A percentile compares a stretch with the other conserved stretches of the same genome.
phyloP scores from a whole-genome alignment of 169 alveolate species.

The Babesia caballi region DNA sequence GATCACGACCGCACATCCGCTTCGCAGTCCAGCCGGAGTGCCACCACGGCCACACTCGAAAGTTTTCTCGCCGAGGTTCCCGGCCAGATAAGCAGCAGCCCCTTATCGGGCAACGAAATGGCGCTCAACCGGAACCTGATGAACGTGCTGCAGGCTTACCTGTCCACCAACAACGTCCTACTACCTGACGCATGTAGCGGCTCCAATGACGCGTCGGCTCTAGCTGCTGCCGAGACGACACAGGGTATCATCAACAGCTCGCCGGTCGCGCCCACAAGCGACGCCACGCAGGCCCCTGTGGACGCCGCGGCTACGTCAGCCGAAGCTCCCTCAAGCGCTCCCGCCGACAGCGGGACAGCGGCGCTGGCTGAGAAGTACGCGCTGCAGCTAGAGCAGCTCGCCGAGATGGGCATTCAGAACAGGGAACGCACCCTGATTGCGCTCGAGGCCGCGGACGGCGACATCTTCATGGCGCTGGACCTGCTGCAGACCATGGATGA shows the following conservation, averaged over 20 bases:
- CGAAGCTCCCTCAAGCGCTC: not conserved
- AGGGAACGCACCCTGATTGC: slow-evolving; percentile 77
- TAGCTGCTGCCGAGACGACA: not conserved
- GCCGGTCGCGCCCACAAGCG: not conserved
- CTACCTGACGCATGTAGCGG: not conserved
- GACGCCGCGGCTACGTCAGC: not conserved
- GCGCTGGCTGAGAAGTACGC: slow-evolving; percentile 16
- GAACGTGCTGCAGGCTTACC: not conserved
- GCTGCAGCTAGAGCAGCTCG: slow-evolving; percentile 72
- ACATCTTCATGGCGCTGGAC: slow-evolving; percentile 77
- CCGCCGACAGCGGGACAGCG: not conserved
- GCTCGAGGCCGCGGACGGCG: slow-evolving; percentile 79
- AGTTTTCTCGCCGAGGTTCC: not conserved
- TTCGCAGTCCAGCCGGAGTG: too few species aligned
- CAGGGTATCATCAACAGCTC: not conserved
- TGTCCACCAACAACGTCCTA: not conserved
- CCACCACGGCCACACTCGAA: not conserved
- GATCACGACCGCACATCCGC: too few species aligned
- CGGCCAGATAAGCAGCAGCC: not conserved
- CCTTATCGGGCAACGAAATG: not conserved
- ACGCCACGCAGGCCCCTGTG: not conserved
- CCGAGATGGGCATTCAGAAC: slow-evolving; percentile 80
- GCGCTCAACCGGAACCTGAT: not conserved
- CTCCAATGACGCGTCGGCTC: not conserved
- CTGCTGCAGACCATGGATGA: slow-evolving; percentile 68